A percentile compares a stretch with the other conserved stretches of the same genome.
These are phyloP conservation scores for Fistulina hepatica DNA, from an alignment of 1,284 basidiomycete species.

Conservation along the genomic window DNA sequence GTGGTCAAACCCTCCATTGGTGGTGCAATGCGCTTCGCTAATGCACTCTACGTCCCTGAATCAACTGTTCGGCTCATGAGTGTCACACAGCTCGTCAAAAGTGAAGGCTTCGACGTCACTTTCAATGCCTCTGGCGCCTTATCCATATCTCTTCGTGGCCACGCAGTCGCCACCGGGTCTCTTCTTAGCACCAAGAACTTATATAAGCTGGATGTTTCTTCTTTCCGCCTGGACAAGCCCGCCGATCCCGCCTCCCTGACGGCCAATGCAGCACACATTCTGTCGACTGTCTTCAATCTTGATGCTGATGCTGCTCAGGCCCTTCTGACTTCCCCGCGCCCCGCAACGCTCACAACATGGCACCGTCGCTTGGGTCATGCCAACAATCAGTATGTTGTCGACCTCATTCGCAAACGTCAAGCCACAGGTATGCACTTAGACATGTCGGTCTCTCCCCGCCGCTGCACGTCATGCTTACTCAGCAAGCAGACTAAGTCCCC, in stretches of 20 bases:
- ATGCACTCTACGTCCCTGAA: conserved; percentile 3
- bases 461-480: neutral
- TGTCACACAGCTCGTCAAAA: conserved; percentile 1
- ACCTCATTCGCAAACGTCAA: neutral
- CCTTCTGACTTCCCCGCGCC: too few species aligned
- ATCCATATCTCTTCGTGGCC: too few species aligned
- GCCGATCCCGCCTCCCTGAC: neutral
- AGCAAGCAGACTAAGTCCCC: neutral
- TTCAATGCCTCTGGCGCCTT: neutral
- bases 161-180: conserved; percentile 1
- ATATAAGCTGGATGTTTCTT: too few species aligned
- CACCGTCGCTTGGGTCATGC: conserved; percentile 7
- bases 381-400: conserved; percentile 1
- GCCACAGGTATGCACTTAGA: conserved; percentile 7
- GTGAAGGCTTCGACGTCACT: neutral
- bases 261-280: neutral
- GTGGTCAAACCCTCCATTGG: neutral
- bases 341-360: conserved; percentile 2
- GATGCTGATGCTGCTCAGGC: too few species aligned
- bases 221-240: neutral
- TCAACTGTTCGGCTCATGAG: conserved; percentile 2
- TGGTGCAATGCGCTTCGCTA: neutral
- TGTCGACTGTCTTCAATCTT: too few species aligned
- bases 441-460: too few species aligned
- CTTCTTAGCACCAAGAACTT: conserved; percentile 1